Conservation (phyloP, 257 asterid species). For the Leptodermis oblonga region DNA sequence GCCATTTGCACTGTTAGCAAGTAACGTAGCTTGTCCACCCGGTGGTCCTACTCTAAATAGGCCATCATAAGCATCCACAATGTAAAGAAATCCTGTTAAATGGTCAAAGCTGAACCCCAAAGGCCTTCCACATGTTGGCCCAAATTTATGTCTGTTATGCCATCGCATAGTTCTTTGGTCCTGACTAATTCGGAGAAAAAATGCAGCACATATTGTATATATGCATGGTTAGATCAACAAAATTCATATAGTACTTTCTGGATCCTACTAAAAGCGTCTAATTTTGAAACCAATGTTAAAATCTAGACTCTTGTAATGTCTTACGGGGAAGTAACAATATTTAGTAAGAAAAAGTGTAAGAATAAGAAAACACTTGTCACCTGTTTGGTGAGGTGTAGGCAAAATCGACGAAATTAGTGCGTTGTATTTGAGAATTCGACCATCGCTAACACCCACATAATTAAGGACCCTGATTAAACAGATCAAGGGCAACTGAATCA, state of each 20-base stretch:
- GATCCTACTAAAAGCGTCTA: too few species aligned
- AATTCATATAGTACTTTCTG: too few species aligned
- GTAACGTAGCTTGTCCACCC: not conserved
- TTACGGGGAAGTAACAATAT: too few species aligned
- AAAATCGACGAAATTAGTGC: conserved; percentile 32
- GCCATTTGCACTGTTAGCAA: not conserved
- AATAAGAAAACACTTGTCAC: too few species aligned
- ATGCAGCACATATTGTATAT: not conserved
- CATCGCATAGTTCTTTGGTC: conserved; percentile 41
- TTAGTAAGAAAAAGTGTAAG: too few species aligned
- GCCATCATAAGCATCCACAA: not conserved
- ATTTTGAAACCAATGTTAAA: too few species aligned
- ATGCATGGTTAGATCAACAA: too few species aligned
- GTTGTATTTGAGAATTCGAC: conserved; percentile 35
- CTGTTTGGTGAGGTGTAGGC: conserved; percentile 43
- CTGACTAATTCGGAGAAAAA: conserved; percentile 21
- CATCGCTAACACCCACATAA: conserved; percentile 47
- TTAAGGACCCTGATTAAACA: conserved; percentile 29
- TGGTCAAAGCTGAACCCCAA: conserved; percentile 26
- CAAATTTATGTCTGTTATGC: conserved; percentile 16
- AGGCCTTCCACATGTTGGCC: conserved; percentile 36
- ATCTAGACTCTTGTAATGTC: too few species aligned
- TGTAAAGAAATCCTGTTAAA: not conserved
- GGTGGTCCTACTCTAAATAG: not conserved
- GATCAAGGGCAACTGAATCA: conserved; percentile 32